Evolutionary conservation across 352 stramenopile species (phyloP).

Genomic region (Blastocystis sp.): DNA sequence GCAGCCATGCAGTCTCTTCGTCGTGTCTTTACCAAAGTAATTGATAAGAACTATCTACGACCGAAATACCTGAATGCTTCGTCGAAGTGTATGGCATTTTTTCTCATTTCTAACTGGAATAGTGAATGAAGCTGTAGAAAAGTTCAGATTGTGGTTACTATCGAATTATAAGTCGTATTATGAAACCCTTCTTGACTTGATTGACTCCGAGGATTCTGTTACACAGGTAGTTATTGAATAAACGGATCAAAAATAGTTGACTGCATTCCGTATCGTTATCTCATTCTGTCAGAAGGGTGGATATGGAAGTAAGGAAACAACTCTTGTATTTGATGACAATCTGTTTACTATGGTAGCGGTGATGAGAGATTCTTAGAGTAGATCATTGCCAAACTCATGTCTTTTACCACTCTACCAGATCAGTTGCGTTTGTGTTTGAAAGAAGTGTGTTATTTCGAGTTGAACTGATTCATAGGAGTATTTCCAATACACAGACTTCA

Average conservation of each 20-base stretch:
- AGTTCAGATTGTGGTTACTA: conserved; percentile 43
- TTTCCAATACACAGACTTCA: conserved; percentile 54
- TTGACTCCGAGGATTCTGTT: not conserved
- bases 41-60: conserved; percentile 58
- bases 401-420: conserved; percentile 10
- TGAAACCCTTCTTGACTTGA: not conserved
- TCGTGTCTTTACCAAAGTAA: conserved; percentile 40
- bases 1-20: conserved; percentile 57
- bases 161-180: not conserved
- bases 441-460: not conserved
- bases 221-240: not conserved
- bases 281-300: conserved; percentile 56
- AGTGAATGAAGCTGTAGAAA: conserved; percentile 53
- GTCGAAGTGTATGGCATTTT: not conserved
- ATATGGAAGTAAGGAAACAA: not conserved
- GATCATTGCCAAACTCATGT: conserved; percentile 20
- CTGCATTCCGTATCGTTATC: conserved; percentile 16
- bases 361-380: not conserved
- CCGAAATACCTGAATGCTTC: conserved; percentile 46
- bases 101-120: not conserved
- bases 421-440: conserved; percentile 5
- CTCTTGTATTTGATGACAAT: not conserved
- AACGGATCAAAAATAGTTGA: not conserved
- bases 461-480: conserved; percentile 23
- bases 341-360: not conserved